Conservation (phyloP, 2,329 filamentous ascomycete species). For the Diaporthe amygdali region DNA sequence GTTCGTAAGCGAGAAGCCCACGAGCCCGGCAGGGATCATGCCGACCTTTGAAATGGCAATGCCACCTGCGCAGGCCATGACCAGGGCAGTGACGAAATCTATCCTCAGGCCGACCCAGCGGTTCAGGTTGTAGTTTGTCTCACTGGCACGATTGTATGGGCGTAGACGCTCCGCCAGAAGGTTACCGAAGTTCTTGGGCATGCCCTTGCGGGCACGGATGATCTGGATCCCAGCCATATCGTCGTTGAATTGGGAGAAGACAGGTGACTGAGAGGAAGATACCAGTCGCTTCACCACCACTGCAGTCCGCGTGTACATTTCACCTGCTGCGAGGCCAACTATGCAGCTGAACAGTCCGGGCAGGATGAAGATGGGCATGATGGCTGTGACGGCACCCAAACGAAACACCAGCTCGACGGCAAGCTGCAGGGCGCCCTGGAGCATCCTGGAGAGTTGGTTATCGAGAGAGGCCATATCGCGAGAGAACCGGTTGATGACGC, state of each 20-base stretch:
- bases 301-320: constrained; percentile 51
- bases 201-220: constrained; percentile 54
- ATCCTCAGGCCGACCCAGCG: constrained; percentile 62
- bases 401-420: constrained; percentile 39
- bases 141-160: constrained; percentile 50
- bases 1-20: constrained; percentile 62
- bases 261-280: constrained; percentile 51
- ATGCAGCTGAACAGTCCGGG: constrained; percentile 44
- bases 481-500: constrained; percentile 38
- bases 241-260: constrained; percentile 60
- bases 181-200: constrained; percentile 52
- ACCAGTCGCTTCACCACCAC: constrained; percentile 47
- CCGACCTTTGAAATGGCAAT: constrained; percentile 56
- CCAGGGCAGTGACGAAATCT: constrained; percentile 58
- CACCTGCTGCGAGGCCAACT: constrained; percentile 44
- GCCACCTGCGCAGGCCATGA: constrained; percentile 55
- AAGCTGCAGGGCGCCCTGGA: constrained; percentile 49
- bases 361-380: constrained; percentile 49
- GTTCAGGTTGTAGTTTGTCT: constrained; percentile 61
- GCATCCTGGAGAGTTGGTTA: constrained; percentile 49
- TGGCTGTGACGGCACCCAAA: constrained; percentile 45
- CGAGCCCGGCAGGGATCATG: constrained; percentile 54
- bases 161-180: constrained; percentile 57
- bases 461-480: constrained; percentile 60
- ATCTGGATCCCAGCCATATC: constrained; percentile 36